phyloP scores from a whole-genome alignment of 805 yeast species.

The Komagataella phaffii region DNA sequence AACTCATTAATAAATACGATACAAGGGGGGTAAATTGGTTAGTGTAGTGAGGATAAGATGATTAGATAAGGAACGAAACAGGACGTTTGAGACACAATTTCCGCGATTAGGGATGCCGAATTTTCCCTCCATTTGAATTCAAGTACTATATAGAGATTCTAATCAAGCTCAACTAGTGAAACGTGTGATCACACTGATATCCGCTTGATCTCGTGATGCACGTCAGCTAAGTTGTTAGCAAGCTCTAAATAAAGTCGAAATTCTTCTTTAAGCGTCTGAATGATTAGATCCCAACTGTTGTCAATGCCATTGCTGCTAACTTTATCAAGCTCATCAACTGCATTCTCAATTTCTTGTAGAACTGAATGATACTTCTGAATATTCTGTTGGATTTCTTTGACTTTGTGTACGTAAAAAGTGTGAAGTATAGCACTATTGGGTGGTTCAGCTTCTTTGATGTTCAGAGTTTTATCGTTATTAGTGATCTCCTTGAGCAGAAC shows the following conservation, averaged over 20 bases:
- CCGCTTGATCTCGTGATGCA: constrained; percentile 39
- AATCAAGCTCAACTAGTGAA: not conserved
- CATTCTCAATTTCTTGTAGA: constrained; percentile 43
- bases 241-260: constrained; percentile 61
- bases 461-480: constrained; percentile 16
- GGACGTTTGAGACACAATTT: not conserved
- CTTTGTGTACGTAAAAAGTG: constrained; percentile 33
- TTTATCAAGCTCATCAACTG: constrained; percentile 47
- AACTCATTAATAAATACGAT: not conserved
- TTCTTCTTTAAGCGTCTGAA: constrained; percentile 53
- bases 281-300: constrained; percentile 33
- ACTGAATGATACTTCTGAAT: constrained; percentile 34
- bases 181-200: constrained; percentile 2
- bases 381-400: constrained; percentile 26
- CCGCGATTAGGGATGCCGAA: not conserved
- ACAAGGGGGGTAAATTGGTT: not conserved
- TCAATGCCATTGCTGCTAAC: constrained; percentile 26
- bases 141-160: not conserved
- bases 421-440: constrained; percentile 37
- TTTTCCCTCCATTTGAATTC: not conserved
- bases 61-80: not conserved
- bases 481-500: constrained; percentile 10
- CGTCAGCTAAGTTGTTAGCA: constrained; percentile 59
- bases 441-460: constrained; percentile 42
- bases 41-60: not conserved